Base-by-base conservation (phyloP, 345 rosid genomes). In the Noccaea bulbosa region DNA sequence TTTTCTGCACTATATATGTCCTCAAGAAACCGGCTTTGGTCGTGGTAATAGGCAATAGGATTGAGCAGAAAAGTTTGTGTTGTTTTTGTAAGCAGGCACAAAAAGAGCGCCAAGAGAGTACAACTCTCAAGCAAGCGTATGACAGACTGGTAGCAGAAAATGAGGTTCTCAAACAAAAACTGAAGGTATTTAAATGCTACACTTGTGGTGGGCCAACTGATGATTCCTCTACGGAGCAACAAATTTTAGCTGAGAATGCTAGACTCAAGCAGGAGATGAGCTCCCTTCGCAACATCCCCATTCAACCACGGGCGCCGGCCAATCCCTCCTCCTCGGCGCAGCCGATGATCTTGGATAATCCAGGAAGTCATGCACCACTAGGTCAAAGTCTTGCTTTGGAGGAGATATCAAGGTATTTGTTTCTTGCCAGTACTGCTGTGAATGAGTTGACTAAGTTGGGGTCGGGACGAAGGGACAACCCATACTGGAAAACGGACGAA, bases 391-490 rank as follows among this genome's bases (percentile, higher is more conserved):
- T 32, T 2, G 45, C 58, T 62, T 5, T 16, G 41, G 8, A 17
- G 37, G 6, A 22, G 11, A 9, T 0, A 2, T 0, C 41, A 14
- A 35, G 73, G 76, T 6, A 27, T 27, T 2, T 87, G 8, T 81
- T 78, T 11, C 71, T 82, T 39, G 96, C 86, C 7, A 8, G 67
- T 48, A 62, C 53, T 8, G 87, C 96, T 5, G 80, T 85, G 88
- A 79, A 77, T 10, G 93, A 89, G 74, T 53, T 92, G 63, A 11
- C 70, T 11, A 81, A 65, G 77, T 48, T 87, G 78, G 89, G 68
- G 78, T 48, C 86, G 78, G 88, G 81, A 4, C 71, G 81, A 67
- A 8, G 11, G 5, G 73, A 83, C 39, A 9, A 44, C 52, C 83
- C 86, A 5, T 64, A 83, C 14, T 89, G 97, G 97, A 72, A 48